A percentile compares a stretch with the other conserved stretches of the same genome.
Evolutionary conservation across 78 protist species (phyloP).

Genomic region (Chrysochromulina tobinii): DNA sequence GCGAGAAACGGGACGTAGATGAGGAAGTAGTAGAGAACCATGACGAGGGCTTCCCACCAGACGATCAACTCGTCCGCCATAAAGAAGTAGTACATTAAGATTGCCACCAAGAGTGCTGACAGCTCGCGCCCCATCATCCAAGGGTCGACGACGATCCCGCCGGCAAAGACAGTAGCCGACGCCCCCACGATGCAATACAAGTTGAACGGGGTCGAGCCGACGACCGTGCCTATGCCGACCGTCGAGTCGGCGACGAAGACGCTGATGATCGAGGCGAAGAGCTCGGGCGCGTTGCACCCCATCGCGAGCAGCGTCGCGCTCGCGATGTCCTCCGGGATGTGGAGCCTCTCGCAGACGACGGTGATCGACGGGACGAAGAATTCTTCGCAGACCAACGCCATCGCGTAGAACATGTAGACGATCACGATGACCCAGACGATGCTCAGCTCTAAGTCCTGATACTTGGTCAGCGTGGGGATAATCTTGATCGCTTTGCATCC

Average conservation of each 20-base stretch:
- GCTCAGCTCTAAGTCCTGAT: too few relatives aligned
- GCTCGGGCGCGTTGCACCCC: constrained; percentile 60
- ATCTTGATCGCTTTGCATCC: too few relatives aligned
- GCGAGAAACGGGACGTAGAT: too few relatives aligned
- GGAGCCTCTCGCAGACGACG: neutral
- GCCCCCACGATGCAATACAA: constrained; percentile 41
- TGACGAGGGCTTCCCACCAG: too few relatives aligned
- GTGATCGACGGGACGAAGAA: constrained; percentile 42
- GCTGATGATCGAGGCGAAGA: constrained; percentile 28
- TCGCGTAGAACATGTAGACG: constrained; percentile 3
- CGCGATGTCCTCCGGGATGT: constrained; percentile 50
- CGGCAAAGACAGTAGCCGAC: neutral
- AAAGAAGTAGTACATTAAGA: neutral
- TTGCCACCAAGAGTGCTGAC: neutral
- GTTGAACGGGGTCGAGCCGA: constrained; percentile 58
- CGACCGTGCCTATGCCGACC: constrained; percentile 51
- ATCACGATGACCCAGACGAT: too few relatives aligned
- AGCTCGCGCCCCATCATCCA: neutral
- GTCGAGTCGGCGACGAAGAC: neutral
- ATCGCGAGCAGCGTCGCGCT: constrained; percentile 67
- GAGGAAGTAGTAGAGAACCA: too few relatives aligned
- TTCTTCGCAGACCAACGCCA: constrained; percentile 50
- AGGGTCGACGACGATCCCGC: constrained; percentile 29
- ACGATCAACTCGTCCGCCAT: neutral
- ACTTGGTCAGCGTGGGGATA: too few relatives aligned